phyloP scores from a whole-genome alignment of 2,329 filamentous ascomycete species.

The Rhytidhysteron rufulum region DNA sequence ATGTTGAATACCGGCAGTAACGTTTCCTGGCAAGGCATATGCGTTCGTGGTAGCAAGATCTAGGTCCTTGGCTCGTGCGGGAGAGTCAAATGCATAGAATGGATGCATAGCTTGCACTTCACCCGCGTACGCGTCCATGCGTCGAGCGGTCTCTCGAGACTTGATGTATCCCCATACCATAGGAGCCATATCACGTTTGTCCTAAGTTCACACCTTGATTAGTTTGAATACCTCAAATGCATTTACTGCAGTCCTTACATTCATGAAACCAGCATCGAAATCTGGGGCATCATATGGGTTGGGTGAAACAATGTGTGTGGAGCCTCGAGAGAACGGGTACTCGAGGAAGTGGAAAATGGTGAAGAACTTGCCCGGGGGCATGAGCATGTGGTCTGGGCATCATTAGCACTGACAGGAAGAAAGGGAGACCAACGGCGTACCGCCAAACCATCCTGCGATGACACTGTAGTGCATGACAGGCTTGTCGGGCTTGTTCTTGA shows the following conservation, averaged over 20 bases:
- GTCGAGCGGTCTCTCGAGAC: slow-evolving; percentile 72
- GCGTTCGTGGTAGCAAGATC: slow-evolving; percentile 71
- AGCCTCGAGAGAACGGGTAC: slow-evolving; percentile 72
- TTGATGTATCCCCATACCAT: slow-evolving; percentile 81
- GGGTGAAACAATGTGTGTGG: slow-evolving; percentile 65
- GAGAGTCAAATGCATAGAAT: slow-evolving; percentile 67
- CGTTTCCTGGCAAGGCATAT: slow-evolving; percentile 69
- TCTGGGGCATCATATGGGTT: slow-evolving; percentile 72
- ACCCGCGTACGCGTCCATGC: slow-evolving; percentile 74
- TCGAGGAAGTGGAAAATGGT: slow-evolving; percentile 80
- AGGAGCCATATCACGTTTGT: slow-evolving; percentile 77
- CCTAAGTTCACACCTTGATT: no score
- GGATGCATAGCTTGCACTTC: slow-evolving; percentile 65
- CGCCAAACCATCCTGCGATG: slow-evolving; percentile 55
- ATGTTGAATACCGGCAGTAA: slow-evolving; percentile 69
- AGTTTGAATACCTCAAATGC: no score
- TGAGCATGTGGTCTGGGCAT: slow-evolving; percentile 48
- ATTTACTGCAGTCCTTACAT: no score
- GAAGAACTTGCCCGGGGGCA: slow-evolving; percentile 76
- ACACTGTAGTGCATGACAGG: slow-evolving; percentile 82
- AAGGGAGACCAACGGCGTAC: slow-evolving; percentile 8
- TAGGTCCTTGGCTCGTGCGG: slow-evolving; percentile 67
- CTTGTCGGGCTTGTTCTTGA: slow-evolving; percentile 80
- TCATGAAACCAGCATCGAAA: slow-evolving; percentile 82
- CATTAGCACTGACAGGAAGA: slow-evolving; percentile 2